Percentiles rank a stretch among this genome's conserved stretches.
phyloP scores from a whole-genome alignment of 2,329 filamentous ascomycete species.

The Cladosporium sp. region DNA sequence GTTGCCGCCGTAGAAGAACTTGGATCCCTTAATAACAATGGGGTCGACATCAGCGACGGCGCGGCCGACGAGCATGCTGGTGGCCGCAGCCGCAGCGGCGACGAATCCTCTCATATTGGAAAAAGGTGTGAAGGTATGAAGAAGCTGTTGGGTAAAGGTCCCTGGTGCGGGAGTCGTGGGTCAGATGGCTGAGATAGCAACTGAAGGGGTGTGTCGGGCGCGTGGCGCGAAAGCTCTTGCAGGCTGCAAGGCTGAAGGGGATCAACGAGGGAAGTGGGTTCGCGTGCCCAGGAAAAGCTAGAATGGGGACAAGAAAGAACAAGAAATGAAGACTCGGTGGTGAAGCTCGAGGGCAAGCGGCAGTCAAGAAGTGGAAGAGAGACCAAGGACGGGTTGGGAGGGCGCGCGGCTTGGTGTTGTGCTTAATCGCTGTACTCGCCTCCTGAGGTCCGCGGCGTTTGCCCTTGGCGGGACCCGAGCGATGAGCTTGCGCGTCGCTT shows the following conservation, averaged over 20 bases:
- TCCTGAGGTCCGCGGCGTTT: background rate
- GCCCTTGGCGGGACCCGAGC: background rate
- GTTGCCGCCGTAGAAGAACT: slow-evolving; percentile 86
- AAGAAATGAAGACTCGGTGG: slow-evolving; percentile 3
- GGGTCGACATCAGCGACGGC: slow-evolving; percentile 56
- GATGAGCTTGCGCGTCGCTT: slow-evolving; percentile 4
- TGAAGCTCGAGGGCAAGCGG: slow-evolving; percentile 8
- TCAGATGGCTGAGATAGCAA: slow-evolving; percentile 13
- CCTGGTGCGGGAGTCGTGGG: slow-evolving; percentile 11
- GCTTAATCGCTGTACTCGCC: background rate
- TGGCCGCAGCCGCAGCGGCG: slow-evolving; percentile 48
- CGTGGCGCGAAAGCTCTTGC: slow-evolving; percentile 5
- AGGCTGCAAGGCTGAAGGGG: slow-evolving; percentile 13
- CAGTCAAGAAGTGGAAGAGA: background rate
- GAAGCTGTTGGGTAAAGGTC: background rate
- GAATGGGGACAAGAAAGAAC: slow-evolving; percentile 12
- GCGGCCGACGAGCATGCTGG: slow-evolving; percentile 28
- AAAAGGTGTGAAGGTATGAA: slow-evolving; percentile 3
- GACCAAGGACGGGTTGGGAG: too few species aligned
- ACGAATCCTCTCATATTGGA: slow-evolving; percentile 51
- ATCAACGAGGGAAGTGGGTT: slow-evolving; percentile 19
- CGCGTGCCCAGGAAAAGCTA: slow-evolving; percentile 5
- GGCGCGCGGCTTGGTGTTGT: slow-evolving; percentile 5
- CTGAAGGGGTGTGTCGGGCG: slow-evolving; percentile 7
- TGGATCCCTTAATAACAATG: slow-evolving; percentile 71